Conservation (phyloP, 2,329 filamentous ascomycete species). For the Rutstroemia sp. region DNA sequence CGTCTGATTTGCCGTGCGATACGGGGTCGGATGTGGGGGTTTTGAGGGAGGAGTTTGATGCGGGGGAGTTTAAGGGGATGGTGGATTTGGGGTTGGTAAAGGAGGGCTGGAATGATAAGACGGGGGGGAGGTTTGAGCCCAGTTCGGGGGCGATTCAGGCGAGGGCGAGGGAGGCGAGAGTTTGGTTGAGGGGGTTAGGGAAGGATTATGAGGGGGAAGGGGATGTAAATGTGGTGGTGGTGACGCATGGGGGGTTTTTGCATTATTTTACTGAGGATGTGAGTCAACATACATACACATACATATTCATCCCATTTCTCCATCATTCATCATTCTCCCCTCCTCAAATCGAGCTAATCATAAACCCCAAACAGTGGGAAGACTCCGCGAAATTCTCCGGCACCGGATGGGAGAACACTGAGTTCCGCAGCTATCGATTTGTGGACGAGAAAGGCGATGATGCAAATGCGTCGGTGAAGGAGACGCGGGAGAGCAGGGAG, state of each 20-base stretch:
- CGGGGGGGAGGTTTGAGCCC: conserved; percentile 24
- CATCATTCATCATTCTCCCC: too few species aligned
- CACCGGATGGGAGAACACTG: conserved; percentile 29
- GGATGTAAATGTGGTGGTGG: conserved; percentile 63
- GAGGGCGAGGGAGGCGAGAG: conserved; percentile 50
- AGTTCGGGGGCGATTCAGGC: conserved; percentile 31
- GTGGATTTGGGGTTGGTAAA: background rate
- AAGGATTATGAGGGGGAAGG: conserved; percentile 12
- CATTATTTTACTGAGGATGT: conserved; percentile 76
- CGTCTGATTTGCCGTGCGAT: conserved; percentile 68
- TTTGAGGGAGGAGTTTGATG: conserved; percentile 52
- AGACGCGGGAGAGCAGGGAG: conserved; percentile 23
- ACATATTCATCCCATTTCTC: too few species aligned
- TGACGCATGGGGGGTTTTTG: conserved; percentile 76
- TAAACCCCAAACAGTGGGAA: conserved; percentile 31
- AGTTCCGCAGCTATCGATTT: conserved; percentile 26
- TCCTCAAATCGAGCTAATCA: background rate
- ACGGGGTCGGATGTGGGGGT: conserved; percentile 53
- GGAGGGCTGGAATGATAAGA: conserved; percentile 3
- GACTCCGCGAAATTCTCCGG: conserved; percentile 33
- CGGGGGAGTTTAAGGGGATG: conserved; percentile 18
- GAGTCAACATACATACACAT: conserved; percentile 37
- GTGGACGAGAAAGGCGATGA: conserved; percentile 13
- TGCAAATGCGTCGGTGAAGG: conserved; percentile 10
- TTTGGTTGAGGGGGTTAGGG: conserved; percentile 45